Base-by-base conservation (phyloP, 202 grass and related monocot species). In the Cymbopogon flexuosus region DNA sequence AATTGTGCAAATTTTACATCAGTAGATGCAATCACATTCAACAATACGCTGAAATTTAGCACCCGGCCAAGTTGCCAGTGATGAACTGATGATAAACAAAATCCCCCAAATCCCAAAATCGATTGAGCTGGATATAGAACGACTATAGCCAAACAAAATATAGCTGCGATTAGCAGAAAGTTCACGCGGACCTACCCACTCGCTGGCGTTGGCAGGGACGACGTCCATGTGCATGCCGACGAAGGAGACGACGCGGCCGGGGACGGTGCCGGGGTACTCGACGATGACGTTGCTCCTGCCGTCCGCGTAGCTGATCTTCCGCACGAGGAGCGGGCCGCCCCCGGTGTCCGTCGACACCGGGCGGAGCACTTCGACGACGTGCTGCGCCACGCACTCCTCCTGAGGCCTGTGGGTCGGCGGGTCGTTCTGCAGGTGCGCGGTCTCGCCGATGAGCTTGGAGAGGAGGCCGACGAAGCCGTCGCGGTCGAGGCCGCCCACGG, bases 191-290 rank as follows among this genome's bases (percentile, higher is more conserved):
- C 84, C 22, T 61, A 98, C 95, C 95, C 95, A 94, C 27, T 94
- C 90, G 43, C 29, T 72, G 21, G 86, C 86, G 66, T 97, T 84
- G 41, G 95, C 92, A 4, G 92, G 89, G 66, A 94, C 95, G 75
- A 94, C 95, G 68, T 94, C 95, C 95, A 98, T 98, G 78, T 93
- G 95, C 86, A 94, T 94, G 82, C 95, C 95, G 63, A 98, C 95
- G 75, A 98, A 98, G 22, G 92, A 93, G 66, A 94, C 79, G 47
- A 87, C 83, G 63, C 79, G 76, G 74, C 64, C 90, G 6, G 84
- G 86, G 80, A 81, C 90, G 51, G 86, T 81, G 59, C 95, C 95
- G 30, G 95, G 95, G 72, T 98, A 98, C 69, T 98, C 88, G 56
- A 89, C 92, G 85, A 98, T 91, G 57, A 93, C 70, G 82, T 98